Base-by-base conservation (phyloP, 2,329 filamentous ascomycete species). In the Rutstroemia sp. region DNA sequence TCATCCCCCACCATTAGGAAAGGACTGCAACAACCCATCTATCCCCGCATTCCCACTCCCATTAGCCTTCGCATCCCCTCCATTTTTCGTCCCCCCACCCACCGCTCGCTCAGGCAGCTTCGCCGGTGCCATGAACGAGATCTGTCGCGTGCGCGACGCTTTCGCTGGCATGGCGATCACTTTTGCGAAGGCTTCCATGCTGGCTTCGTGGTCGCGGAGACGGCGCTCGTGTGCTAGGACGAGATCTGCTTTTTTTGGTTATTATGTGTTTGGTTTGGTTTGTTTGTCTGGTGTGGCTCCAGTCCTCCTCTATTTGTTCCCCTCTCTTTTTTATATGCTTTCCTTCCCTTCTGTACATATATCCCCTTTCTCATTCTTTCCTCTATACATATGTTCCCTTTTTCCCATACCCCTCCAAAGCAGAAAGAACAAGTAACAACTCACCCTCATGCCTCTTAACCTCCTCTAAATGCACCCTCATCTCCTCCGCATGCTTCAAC, bases 121-220 rank as follows among this genome's bases (percentile, higher is more conserved):
- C 16, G 51, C 41, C 44, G 62, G 59, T 12, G 57, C 49, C 49
- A 67, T 57, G 44, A 65, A 64, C 3, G 66, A 64, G 23, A 66
- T 61, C 37, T 66, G 61, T 21, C 65, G 55, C 39, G 60, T 60
- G 53, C 63, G 52, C 6, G 56, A 61, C 39, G 61, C 59, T 53
- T 62, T 69, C 2, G 63, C 64, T 9, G 66, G 66, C 65, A 66
- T 67, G 25, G 66, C 66, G 23, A 69, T 67, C 7, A 69, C 66
- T 56, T 65, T 68, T 9, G 67, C 67, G 50, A 69, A 69, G 4
- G 65, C 65, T 57, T 67, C 66, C 34, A 63, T 60, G 18, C 61
- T 65, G 8, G 65, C 66, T 50, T 68, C 66, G 50, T 69, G 66
- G 49, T 67, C 65, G 3, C 62, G 56, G 1, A 65, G 42, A 23